Evolutionary conservation across 257 asterid genomes (phyloP), one percentile per base, ranked within the genome.

Genomic region (Primulina huaijiensis): DNA sequence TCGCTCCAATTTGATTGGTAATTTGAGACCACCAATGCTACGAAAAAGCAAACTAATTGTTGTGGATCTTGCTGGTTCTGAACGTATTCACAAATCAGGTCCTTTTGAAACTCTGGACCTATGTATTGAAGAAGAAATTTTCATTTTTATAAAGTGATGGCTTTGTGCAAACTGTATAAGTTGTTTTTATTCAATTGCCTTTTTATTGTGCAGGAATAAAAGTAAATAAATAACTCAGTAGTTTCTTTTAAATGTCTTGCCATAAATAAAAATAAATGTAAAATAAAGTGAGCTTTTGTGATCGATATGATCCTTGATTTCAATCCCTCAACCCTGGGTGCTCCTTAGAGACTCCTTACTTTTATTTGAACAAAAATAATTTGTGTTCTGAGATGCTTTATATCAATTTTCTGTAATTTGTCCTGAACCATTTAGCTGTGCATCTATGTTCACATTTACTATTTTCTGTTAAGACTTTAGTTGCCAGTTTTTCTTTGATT

Each of bases 41-140:
- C 88, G 99, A 38, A 94, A 86, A 84, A 89, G 97, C 81, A 94
- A 94, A 79, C 85, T 94, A 79, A 83, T 94, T 56, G 95, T 94
- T 60, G 99, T 94, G 62, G 99, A 94, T 88, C 99, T 94, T 69
- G 99, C 99, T 81, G 99, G 99, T 76, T 94, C 99, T 67, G 99
- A 94, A 67, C 95, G 99, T 59, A 85, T 94, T 71, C 92, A 89
- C 73, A 94, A 94, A 75, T 94, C 99, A 84, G 99, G 99, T 94
- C 70, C 75, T 30, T 68, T 67, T 74, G 69, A 23, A 60, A 43
- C 58, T 74, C 65, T 29, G 46, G 69, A 33, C 72, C 71, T 57
- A 34, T 53, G 61, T 8, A 59, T 76, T 35, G 11, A 31, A 65
- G 77, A 55, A 75, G 34, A 62, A 31, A 60, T 27, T 21, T 35